Evolutionary conservation across 1,284 basidiomycete genomes (phyloP).

Genomic region (Heterobasidion irregulare): DNA sequence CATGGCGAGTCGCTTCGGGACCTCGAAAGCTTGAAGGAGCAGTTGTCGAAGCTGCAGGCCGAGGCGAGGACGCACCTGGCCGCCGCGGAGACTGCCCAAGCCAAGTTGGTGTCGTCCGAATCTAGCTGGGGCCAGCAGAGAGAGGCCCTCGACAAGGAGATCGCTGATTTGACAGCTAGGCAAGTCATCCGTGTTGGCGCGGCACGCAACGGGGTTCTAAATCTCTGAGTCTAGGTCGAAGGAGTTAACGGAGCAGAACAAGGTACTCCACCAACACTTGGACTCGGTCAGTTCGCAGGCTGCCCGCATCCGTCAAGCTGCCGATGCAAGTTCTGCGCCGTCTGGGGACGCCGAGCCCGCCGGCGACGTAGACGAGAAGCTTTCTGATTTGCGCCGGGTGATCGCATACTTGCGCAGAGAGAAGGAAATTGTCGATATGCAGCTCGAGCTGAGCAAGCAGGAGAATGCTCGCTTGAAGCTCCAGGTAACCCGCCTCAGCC

Average conservation of each 20-base stretch:
- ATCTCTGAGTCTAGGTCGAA: constrained; percentile 36
- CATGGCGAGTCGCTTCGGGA: constrained; percentile 79
- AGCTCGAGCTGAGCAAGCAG: constrained; percentile 81
- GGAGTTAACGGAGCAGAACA: constrained; percentile 74
- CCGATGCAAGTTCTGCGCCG: constrained; percentile 38
- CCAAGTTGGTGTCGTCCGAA: constrained; percentile 64
- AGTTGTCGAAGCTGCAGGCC: constrained; percentile 44
- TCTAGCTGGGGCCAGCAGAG: constrained; percentile 77
- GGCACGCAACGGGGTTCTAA: background rate
- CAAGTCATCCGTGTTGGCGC: constrained; percentile 18
- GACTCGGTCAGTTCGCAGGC: constrained; percentile 83
- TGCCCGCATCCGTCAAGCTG: constrained; percentile 64
- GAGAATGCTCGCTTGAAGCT: constrained; percentile 72
- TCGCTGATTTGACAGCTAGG: constrained; percentile 64
- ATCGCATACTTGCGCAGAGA: constrained; percentile 81
- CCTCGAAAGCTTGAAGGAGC: constrained; percentile 56
- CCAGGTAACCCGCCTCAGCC: constrained; percentile 68
- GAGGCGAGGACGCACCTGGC: constrained; percentile 48
- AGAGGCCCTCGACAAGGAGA: constrained; percentile 69
- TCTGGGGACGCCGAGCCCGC: constrained; percentile 34
- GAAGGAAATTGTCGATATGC: constrained; percentile 86
- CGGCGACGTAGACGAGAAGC: constrained; percentile 48
- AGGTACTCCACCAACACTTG: constrained; percentile 75
- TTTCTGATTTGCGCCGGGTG: constrained; percentile 72
- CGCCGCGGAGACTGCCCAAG: constrained; percentile 64